A percentile compares a stretch with the other conserved stretches of the same genome.
Conservation (phyloP, 2,329 filamentous ascomycete species). For the Thelonectria discophora region DNA sequence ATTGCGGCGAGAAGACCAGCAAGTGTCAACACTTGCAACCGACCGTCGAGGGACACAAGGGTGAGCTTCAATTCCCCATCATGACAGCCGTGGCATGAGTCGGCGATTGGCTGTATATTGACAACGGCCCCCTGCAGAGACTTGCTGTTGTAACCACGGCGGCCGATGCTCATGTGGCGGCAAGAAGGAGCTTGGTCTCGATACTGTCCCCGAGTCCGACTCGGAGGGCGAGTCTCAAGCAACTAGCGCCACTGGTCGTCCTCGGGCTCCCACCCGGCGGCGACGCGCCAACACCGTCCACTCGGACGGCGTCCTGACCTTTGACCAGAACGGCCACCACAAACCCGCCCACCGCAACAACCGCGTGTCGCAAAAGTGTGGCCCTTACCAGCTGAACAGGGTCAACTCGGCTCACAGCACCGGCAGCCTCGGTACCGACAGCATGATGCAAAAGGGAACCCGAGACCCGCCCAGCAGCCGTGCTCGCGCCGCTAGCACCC, state of each 20-base stretch:
- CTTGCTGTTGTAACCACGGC: conserved; percentile 76
- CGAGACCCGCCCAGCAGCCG: conserved; percentile 49
- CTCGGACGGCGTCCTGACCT: conserved; percentile 66
- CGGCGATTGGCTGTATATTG: conserved; percentile 30
- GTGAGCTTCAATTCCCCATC: conserved; percentile 52
- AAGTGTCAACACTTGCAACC: conserved; percentile 70
- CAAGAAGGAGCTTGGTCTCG: conserved; percentile 69
- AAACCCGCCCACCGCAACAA: conserved; percentile 69
- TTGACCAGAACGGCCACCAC: conserved; percentile 72
- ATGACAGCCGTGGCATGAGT: conserved; percentile 15
- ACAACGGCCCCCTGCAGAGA: conserved; percentile 55
- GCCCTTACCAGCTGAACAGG: conserved; percentile 68
- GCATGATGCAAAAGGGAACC: conserved; percentile 50
- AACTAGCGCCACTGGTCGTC: conserved; percentile 41
- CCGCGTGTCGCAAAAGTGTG: conserved; percentile 68
- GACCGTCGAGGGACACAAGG: conserved; percentile 66
- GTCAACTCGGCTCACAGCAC: conserved; percentile 66
- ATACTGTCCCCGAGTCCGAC: conserved; percentile 71
- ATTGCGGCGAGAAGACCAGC: conserved; percentile 93
- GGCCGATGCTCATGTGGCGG: conserved; percentile 71
- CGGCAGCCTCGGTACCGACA: conserved; percentile 56
- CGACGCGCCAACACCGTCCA: conserved; percentile 70
- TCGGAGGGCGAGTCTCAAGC: conserved; percentile 58
- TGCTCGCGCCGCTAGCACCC: conserved; percentile 50
- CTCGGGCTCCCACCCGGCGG: conserved; percentile 57